phyloP scores from a whole-genome alignment of 2,329 filamentous ascomycete species.

The Diaporthe batatas region DNA sequence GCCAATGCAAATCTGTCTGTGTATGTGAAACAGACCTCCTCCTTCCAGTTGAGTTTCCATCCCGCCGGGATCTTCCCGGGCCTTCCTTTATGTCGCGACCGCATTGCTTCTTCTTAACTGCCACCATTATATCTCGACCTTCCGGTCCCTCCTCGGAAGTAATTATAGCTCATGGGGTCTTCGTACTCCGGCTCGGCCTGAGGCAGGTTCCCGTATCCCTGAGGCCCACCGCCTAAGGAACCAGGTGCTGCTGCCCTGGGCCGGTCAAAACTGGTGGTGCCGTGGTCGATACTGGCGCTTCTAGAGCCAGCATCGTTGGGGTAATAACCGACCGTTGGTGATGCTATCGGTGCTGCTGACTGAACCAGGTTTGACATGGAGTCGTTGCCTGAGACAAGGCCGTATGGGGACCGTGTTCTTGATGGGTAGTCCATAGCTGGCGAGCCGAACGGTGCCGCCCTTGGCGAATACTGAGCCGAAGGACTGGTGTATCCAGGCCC shows the following conservation, averaged over 20 bases:
- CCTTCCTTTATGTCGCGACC: no score
- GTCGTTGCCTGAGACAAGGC: conserved; percentile 39
- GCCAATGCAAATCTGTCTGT: conserved; percentile 20
- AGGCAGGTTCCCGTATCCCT: conserved; percentile 71
- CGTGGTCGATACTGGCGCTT: conserved; percentile 51
- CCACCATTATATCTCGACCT: conserved; percentile 30
- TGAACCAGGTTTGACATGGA: conserved; percentile 41
- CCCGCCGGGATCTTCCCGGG: background rate
- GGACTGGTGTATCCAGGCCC: conserved; percentile 27
- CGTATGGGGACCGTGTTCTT: conserved; percentile 36
- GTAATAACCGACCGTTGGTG: conserved; percentile 45
- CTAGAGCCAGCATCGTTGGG: conserved; percentile 45
- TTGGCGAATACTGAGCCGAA: conserved; percentile 25
- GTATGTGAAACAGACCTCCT: conserved; percentile 2
- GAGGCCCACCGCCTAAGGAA: conserved; percentile 67
- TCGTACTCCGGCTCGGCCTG: conserved; percentile 61
- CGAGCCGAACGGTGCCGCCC: conserved; percentile 33
- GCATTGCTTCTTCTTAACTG: conserved; percentile 8
- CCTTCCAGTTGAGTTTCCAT: conserved; percentile 1
- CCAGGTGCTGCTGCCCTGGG: conserved; percentile 51
- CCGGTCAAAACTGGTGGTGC: conserved; percentile 43
- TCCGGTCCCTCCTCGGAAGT: conserved; percentile 61
- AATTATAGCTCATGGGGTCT: conserved; percentile 68
- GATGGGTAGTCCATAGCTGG: conserved; percentile 42
- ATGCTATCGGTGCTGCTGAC: conserved; percentile 40